Percentiles rank a stretch among this genome's conserved stretches.
Conservation (phyloP, 768 basidiomycete species). For the Lactifluus echinatus region DNA sequence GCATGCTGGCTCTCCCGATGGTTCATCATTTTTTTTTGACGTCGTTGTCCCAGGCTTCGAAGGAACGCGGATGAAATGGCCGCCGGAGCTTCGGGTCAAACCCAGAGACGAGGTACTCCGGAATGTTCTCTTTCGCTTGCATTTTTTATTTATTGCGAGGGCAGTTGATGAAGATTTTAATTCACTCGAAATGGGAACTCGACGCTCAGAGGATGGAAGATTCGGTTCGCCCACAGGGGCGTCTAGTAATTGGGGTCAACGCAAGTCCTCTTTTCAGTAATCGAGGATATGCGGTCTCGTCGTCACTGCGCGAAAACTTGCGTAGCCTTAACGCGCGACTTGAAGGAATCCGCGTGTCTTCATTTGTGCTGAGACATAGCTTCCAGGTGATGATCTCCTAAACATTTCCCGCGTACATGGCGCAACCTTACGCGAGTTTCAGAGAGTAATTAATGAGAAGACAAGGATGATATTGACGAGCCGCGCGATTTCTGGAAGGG, state of each 20-base stretch:
- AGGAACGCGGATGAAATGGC: constrained; percentile 38
- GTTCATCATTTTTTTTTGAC: not conserved
- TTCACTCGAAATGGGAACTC: constrained; percentile 32
- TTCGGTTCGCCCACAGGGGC: constrained; percentile 38
- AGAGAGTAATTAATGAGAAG: constrained; percentile 43
- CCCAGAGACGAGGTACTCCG: constrained; percentile 39
- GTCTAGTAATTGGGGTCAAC: constrained; percentile 38
- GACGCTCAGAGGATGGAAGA: constrained; percentile 32
- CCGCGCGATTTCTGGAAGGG: constrained; percentile 24
- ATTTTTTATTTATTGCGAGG: not conserved
- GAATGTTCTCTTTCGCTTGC: not conserved
- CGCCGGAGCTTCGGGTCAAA: constrained; percentile 36
- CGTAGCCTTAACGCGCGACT: constrained; percentile 24
- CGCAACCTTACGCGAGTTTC: constrained; percentile 10
- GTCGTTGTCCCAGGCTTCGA: constrained; percentile 26
- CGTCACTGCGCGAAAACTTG: constrained; percentile 1
- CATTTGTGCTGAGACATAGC: constrained; percentile 35
- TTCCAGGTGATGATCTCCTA: constrained; percentile 36
- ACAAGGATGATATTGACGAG: constrained; percentile 37
- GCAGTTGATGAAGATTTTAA: constrained; percentile 41
- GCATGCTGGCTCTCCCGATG: not conserved
- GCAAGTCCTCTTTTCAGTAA: constrained; percentile 40
- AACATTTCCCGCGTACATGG: not conserved
- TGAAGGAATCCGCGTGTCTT: constrained; percentile 29
- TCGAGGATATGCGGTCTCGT: constrained; percentile 17